These are phyloP conservation scores for Cnidoscolus chayamansa DNA, from an alignment of 441 rosid species.

Conservation along the genomic window DNA sequence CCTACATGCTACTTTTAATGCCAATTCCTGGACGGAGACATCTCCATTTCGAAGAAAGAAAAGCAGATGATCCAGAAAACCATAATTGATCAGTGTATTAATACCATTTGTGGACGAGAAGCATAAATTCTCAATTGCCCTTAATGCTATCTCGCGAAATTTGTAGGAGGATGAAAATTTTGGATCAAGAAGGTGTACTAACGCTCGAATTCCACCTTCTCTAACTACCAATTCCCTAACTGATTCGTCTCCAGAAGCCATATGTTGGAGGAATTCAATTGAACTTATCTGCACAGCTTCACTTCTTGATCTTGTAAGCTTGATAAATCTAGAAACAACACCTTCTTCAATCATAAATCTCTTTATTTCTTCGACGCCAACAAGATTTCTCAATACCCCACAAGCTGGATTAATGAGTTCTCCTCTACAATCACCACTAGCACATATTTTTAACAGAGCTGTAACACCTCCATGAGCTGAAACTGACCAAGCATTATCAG, in stretches of 20 bases:
- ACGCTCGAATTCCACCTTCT: conserved; percentile 62
- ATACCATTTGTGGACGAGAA: conserved; percentile 48
- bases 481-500: conserved; percentile 93
- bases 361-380: conserved; percentile 79
- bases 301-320: conserved; percentile 59
- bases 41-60: conserved; percentile 60
- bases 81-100: conserved; percentile 39
- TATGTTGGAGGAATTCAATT: conserved; percentile 57
- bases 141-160: conserved; percentile 57
- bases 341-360: conserved; percentile 81
- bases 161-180: conserved; percentile 43
- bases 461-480: conserved; percentile 96
- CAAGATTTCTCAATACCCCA: conserved; percentile 73
- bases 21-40: conserved; percentile 67
- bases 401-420: conserved; percentile 57
- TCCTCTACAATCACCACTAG: conserved; percentile 33
- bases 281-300: conserved; percentile 71
- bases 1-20: conserved; percentile 61
- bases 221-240: conserved; percentile 44
- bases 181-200: conserved; percentile 62
- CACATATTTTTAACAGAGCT: conserved; percentile 61
- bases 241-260: conserved; percentile 61
- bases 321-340: conserved; percentile 51
- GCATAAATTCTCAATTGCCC: conserved; percentile 66
- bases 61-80: conserved; percentile 58